Evolutionary conservation across 2,329 filamentous ascomycete genomes (phyloP).

Genomic region (Xylaria sp.): DNA sequence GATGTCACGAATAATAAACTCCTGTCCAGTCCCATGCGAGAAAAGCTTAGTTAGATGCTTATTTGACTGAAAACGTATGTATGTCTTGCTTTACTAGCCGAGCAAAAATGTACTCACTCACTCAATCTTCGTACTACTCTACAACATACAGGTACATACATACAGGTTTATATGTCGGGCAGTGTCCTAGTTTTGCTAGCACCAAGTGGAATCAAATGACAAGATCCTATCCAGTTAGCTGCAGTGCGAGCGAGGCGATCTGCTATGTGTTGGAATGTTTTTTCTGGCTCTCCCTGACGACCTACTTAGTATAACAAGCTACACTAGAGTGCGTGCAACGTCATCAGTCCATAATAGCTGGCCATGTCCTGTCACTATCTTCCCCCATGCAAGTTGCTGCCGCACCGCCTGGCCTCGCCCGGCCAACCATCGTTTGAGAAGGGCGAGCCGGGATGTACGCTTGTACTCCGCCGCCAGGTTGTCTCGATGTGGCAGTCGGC

Average conservation of each 20-base stretch:
- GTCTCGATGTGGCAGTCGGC: conserved; percentile 38
- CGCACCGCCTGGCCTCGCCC: conserved; percentile 11
- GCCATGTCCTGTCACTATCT: conserved; percentile 13
- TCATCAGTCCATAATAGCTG: conserved; percentile 30
- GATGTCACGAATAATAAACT: conserved; percentile 37
- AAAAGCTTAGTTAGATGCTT: conserved; percentile 9
- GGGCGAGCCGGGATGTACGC: conserved; percentile 39
- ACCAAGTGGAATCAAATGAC: conserved; percentile 15
- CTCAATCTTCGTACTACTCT: too few relatives aligned
- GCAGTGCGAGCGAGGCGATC: conserved; percentile 11
- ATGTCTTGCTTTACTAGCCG: conserved; percentile 28
- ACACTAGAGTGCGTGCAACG: conserved; percentile 26
- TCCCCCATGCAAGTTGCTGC: conserved; percentile 25
- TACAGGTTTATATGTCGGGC: conserved; percentile 7
- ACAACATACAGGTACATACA: too few relatives aligned
- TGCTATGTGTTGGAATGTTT: conserved; percentile 22
- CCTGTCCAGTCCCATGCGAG: conserved; percentile 14
- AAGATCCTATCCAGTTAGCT: conserved; percentile 1
- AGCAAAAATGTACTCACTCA: neutral
- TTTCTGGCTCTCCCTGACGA: neutral
- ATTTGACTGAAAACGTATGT: neutral
- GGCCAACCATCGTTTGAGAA: conserved; percentile 31
- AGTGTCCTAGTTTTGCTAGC: neutral
- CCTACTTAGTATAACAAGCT: conserved; percentile 1
- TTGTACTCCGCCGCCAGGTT: conserved; percentile 40